Evolutionary conservation across 495 filamentous ascomycete genomes (phyloP).

Genomic region (Aspergillus homomorphus): DNA sequence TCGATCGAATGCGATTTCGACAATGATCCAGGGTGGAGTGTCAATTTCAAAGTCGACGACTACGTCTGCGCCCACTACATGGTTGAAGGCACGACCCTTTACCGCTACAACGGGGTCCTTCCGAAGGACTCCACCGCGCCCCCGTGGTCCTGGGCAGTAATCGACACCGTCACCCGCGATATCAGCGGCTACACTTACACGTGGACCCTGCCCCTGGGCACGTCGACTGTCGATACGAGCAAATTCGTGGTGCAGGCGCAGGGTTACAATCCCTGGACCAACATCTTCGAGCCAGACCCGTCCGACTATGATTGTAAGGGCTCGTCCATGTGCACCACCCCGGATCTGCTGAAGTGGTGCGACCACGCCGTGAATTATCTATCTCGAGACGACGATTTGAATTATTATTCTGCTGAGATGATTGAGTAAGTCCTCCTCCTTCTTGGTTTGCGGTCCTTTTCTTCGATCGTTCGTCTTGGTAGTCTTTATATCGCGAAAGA

Average conservation of each 20-base stretch:
- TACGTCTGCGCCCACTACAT: slow-evolving; percentile 21
- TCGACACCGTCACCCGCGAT: slow-evolving; percentile 6
- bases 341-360: slow-evolving; percentile 13
- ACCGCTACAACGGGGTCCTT: slow-evolving; percentile 14
- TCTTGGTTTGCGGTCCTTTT: too few species aligned
- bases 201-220: slow-evolving; percentile 18
- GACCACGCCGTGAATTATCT: slow-evolving; percentile 16
- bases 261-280: slow-evolving; percentile 17
- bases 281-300: slow-evolving; percentile 15
- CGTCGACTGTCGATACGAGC: slow-evolving; percentile 10
- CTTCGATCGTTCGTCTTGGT: too few species aligned
- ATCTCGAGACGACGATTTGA: slow-evolving; percentile 7
- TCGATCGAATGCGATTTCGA: slow-evolving; percentile 11
- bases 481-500: too few species aligned
- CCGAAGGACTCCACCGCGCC: slow-evolving; percentile 8
- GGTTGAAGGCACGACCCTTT: slow-evolving; percentile 13
- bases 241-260: slow-evolving; percentile 15
- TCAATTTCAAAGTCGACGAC: slow-evolving; percentile 16
- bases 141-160: slow-evolving; percentile 11
- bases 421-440: slow-evolving; percentile 1
- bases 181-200: slow-evolving; percentile 11
- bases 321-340: slow-evolving; percentile 11
- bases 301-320: slow-evolving; percentile 18
- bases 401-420: slow-evolving; percentile 10
- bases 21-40: slow-evolving; percentile 10